Evolutionary conservation across 768 basidiomycete genomes (phyloP), one percentile per base, ranked within the genome.

Genomic region (Boletales sp.): DNA sequence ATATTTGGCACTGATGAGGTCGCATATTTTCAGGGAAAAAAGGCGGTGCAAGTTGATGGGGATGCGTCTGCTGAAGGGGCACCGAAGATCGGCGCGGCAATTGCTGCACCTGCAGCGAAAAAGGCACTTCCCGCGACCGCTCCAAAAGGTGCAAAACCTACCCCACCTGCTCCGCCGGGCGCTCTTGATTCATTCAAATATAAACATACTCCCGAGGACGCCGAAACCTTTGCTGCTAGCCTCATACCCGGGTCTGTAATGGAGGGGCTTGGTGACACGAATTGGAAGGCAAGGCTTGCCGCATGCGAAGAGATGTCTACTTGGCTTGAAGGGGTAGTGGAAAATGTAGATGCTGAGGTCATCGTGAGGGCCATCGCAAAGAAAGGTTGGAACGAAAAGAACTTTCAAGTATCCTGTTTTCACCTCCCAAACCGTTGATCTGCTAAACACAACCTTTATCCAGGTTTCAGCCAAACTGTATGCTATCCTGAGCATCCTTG

Each of bases 301-400:
- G 91, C 88, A 8, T 74, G 94, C 19, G 94, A 97, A 48, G 89
- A 88, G 63, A 79, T 98, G 83, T 74, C 78, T 2, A 69, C 73
- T 5, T 98, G 97, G 95, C 70, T 93, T 5, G 85, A 92, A 51
- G 78, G 75, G 1, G 76, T 78, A 27, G 77, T 83, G 12, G 75
- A 79, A 31, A 73, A 76, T 0, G 70, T 90, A 1, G 95, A 99
- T 56, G 83, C 87, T 12, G 97, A 99, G 68, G 82, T 99, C 5
- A 61, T 99, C 34, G 81, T 97, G 17, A 79, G 95, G 21, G 85
- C 88, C 56, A 70, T 98, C 51, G 85, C 81, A 4, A 98, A 95
- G 75, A 92, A 90, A 55, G 93, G 94, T 3, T 97, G 93, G 94
- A 80, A 77, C n/a, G 97, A 99, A 72, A 98, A 97, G 76, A 99